Evolutionary conservation across 1,139 yeast genomes (phyloP), one percentile per base, ranked within the genome.

Genomic region (Magnusiomyces tetraspermus): DNA sequence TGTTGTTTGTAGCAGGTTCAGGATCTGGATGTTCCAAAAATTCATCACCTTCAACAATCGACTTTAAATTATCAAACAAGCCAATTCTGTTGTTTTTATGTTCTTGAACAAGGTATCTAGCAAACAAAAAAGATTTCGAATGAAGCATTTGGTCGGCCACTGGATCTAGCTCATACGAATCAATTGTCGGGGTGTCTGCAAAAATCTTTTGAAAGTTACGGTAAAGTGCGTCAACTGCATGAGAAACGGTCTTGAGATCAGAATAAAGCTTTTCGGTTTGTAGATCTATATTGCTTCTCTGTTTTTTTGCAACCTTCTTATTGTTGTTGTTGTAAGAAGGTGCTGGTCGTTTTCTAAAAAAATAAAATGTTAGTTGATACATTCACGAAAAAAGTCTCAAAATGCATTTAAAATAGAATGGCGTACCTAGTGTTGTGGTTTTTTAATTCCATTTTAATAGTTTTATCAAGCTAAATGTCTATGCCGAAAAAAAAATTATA

Each of bases 91-190:
- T 33, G n/a, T 33, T 8, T 22, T 22, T 26, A 4, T 46, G 33
- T 33, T 46, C 42, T 33, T 22, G 22, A n/a, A 46, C 30, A 22
- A 46, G 13, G 22, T 46, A 46, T 22, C 22, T 21, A 10, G 49
- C 49, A 33, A 46, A 46, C 22, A 46, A 17, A 11, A 46, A n/a
- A 19, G 19, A n/a, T 22, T 46, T 46, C 3, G 49, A 46, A 36
- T 46, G 28, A 4, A 46, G 42, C 23, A 24, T 36, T 22, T 21
- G 49, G 15, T 46, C 22, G 13, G 23, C 17, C 17, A 36, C 13
- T 6, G 49, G 24, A 17, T 36, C 22, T 21, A 15, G n/a, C 36
- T 36, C 42, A 21, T 33, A 33, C 11, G 21, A 22, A 10, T 46
- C 49, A 15, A 46, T 37, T 15, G 6, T 17, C 4, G 49, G 49